Conservation (phyloP, 176 grass and related monocot species). For the Oryza meridionalis region DNA sequence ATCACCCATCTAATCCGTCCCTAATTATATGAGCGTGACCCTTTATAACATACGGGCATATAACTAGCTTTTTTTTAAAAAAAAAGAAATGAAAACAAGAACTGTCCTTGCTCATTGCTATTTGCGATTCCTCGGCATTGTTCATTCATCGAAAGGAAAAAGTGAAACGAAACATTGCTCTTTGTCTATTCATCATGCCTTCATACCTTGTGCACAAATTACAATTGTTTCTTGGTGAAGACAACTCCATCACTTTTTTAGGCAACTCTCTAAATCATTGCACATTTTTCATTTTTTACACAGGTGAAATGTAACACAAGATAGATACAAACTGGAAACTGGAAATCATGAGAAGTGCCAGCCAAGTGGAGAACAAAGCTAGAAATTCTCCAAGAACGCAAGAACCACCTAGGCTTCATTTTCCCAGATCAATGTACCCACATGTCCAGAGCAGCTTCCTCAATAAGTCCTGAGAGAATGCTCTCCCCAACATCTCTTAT, state of each 20-base stretch:
- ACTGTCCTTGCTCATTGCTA: not conserved
- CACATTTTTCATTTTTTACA: not conserved
- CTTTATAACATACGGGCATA: no score
- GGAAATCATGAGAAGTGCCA: constrained; percentile 27
- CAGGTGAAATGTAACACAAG: not conserved
- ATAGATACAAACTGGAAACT: not conserved
- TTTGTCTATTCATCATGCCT: not conserved
- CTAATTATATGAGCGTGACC: no score
- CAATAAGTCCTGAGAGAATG: constrained; percentile 56
- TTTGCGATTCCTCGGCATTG: not conserved
- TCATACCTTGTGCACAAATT: not conserved
- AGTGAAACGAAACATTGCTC: no score
- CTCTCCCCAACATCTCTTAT: constrained; percentile 47
- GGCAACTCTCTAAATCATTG: not conserved
- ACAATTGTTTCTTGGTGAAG: not conserved
- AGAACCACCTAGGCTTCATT: not conserved
- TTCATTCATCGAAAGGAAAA: no score
- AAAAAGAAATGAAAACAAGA: not conserved
- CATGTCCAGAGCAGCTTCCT: constrained; percentile 57
- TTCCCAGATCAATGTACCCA: not conserved
- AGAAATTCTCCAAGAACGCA: not conserved
- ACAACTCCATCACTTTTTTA: not conserved
- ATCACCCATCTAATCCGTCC: no score
- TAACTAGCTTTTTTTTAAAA: no score
- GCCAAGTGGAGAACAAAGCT: not conserved